Evolutionary conservation across 352 stramenopile species (phyloP).

Genomic region (Saprolegnia parasitica): DNA sequence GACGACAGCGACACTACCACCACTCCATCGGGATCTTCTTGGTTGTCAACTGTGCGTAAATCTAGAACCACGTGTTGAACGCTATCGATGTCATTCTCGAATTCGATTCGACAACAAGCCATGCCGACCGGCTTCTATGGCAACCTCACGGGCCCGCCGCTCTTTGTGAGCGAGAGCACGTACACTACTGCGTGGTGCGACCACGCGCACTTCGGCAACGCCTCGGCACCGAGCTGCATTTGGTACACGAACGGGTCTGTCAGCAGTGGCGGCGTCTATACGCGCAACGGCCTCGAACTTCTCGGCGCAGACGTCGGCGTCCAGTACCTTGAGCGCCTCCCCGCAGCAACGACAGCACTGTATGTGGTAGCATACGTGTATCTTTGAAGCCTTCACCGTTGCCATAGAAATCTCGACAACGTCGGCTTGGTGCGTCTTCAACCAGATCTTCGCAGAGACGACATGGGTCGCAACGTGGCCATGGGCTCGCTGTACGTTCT

Average conservation of each 20-base stretch:
- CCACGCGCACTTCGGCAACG: not conserved
- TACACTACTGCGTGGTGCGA: slow-evolving; percentile 4
- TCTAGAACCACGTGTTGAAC: too few species aligned
- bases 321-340: not conserved
- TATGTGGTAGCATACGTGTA: not conserved
- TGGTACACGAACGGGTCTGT: not conserved
- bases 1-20: not conserved
- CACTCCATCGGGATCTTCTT: not conserved
- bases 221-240: slow-evolving; percentile 5
- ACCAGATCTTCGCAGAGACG: not conserved
- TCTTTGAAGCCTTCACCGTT: too few species aligned
- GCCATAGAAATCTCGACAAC: not conserved
- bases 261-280: not conserved
- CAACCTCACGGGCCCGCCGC: not conserved
- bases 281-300: not conserved
- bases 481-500: not conserved
- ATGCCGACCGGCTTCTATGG: not conserved
- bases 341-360: not conserved
- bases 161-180: not conserved
- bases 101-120: not conserved
- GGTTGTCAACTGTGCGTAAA: not conserved
- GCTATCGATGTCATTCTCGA: not conserved
- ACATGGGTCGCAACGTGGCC: not conserved
- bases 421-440: slow-evolving; percentile 1
- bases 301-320: not conserved